These are phyloP conservation scores for Cryphonectria carpinicola DNA, from an alignment of 2,329 filamentous ascomycete genomes.

Conservation along the genomic window DNA sequence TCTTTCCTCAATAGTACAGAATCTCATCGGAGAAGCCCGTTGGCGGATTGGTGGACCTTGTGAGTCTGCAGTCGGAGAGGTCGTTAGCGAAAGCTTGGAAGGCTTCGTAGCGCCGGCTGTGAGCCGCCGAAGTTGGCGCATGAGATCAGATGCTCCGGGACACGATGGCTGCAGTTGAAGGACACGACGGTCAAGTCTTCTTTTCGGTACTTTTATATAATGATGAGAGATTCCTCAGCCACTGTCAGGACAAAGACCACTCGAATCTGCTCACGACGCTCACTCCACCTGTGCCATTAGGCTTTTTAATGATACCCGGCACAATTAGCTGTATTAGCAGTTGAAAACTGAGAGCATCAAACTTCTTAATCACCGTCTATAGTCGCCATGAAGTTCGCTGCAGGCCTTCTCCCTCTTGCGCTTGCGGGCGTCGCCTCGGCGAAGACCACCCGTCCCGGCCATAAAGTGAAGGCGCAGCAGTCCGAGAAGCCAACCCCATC, in stretches of 20 bases:
- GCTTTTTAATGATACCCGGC: neutral
- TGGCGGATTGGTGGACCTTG: conserved; percentile 14
- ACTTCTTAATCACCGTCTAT: too few relatives aligned
- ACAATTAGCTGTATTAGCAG: neutral
- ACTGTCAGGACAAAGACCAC: neutral
- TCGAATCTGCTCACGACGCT: neutral
- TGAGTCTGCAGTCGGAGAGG: neutral
- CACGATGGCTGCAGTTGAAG: neutral
- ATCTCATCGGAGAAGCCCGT: neutral
- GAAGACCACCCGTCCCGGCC: neutral
- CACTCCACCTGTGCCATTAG: neutral
- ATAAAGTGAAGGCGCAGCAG: neutral
- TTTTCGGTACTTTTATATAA: neutral
- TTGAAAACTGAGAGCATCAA: neutral
- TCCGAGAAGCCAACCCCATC: conserved; percentile 9
- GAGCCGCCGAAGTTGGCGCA: neutral
- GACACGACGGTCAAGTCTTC: neutral
- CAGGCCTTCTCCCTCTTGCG: neutral
- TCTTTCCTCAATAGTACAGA: neutral
- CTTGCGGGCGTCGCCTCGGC: conserved; percentile 6
- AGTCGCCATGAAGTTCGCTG: conserved; percentile 5
- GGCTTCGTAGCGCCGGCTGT: neutral
- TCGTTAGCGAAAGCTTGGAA: neutral
- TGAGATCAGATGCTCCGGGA: neutral
- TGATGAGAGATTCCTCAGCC: neutral